Percentiles rank a stretch among this genome's conserved stretches.
These are phyloP conservation scores for Pseudevernia furfuracea DNA, from an alignment of 495 filamentous ascomycete genomes.

Conservation along the genomic window DNA sequence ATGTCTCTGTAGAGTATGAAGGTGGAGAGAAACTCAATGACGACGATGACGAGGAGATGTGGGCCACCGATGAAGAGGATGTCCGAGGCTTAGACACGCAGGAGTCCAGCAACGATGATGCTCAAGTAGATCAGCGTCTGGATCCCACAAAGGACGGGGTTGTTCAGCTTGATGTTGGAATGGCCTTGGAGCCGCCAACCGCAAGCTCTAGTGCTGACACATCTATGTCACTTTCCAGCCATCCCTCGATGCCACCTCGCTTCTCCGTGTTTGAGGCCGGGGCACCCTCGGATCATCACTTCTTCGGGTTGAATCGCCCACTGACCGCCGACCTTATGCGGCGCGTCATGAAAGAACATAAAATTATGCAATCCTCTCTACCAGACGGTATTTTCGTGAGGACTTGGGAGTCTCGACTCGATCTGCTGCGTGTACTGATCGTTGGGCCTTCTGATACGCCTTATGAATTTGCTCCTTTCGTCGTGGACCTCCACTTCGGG, in stretches of 20 bases:
- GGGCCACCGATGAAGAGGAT: constrained; percentile 16
- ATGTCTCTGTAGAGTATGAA: constrained; percentile 35
- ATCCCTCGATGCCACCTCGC: constrained; percentile 6
- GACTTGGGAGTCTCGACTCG: constrained; percentile 51
- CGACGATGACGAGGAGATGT: constrained; percentile 34
- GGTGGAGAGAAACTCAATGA: constrained; percentile 33
- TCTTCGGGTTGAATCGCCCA: constrained; percentile 24
- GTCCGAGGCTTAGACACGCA: background rate
- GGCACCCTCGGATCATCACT: constrained; percentile 45
- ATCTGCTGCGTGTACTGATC: constrained; percentile 51
- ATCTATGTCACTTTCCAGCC: background rate
- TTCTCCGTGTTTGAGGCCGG: constrained; percentile 35
- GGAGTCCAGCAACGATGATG: background rate
- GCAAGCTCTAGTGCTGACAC: background rate
- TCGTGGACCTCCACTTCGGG: constrained; percentile 49
- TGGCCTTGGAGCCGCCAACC: background rate
- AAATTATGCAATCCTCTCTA: constrained; percentile 47
- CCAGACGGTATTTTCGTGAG: constrained; percentile 51
- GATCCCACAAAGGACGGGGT: background rate
- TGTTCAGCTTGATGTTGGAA: background rate
- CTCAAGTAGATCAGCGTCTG: background rate
- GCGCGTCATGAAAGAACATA: constrained; percentile 48
- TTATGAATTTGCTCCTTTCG: constrained; percentile 54
- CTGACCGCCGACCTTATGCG: constrained; percentile 32
- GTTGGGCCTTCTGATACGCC: constrained; percentile 53